Percentiles rank a stretch among this genome's conserved stretches.
Conservation (phyloP, 1,284 basidiomycete genomes). For the Wallemia ichthyophaga region DNA sequence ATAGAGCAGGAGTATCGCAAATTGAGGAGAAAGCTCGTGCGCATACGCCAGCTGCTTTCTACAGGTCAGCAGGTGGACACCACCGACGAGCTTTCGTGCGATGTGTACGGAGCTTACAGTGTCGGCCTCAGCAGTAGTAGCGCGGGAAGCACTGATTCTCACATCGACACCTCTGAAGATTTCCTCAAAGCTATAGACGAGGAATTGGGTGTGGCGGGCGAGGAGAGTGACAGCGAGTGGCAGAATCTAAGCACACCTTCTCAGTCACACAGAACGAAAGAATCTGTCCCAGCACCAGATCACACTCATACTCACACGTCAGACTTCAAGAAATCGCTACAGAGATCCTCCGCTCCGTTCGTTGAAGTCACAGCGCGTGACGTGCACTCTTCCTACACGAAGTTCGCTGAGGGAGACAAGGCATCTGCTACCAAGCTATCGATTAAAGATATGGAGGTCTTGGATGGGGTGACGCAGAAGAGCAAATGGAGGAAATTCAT, state of each 20-base stretch:
- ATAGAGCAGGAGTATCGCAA: constrained; percentile 69
- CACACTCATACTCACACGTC: neutral
- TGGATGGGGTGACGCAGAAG: constrained; percentile 64
- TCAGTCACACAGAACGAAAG: neutral
- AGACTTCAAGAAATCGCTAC: constrained; percentile 23
- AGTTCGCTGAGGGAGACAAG: constrained; percentile 11
- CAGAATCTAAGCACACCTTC: neutral
- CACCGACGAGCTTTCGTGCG: constrained; percentile 29
- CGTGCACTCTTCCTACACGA: neutral
- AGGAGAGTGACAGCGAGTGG: constrained; percentile 12
- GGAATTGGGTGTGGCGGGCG: constrained; percentile 34
- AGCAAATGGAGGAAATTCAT: constrained; percentile 96
- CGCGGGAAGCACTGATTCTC: too few species aligned
- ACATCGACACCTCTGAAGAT: constrained; percentile 33
- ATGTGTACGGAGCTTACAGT: constrained; percentile 76
- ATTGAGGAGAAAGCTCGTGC: constrained; percentile 55
- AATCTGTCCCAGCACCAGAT: neutral
- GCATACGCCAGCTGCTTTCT: constrained; percentile 78
- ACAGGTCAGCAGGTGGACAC: constrained; percentile 59
- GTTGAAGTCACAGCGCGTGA: constrained; percentile 19
- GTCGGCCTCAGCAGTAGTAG: constrained; percentile 61
- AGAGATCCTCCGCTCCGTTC: constrained; percentile 42
- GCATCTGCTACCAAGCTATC: constrained; percentile 35
- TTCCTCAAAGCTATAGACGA: constrained; percentile 66
- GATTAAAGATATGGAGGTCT: constrained; percentile 45